Evolutionary conservation across 2,329 filamentous ascomycete species (phyloP), one percentile per base, ranked within the genome.

Genomic region (Fusarium buharicum): DNA sequence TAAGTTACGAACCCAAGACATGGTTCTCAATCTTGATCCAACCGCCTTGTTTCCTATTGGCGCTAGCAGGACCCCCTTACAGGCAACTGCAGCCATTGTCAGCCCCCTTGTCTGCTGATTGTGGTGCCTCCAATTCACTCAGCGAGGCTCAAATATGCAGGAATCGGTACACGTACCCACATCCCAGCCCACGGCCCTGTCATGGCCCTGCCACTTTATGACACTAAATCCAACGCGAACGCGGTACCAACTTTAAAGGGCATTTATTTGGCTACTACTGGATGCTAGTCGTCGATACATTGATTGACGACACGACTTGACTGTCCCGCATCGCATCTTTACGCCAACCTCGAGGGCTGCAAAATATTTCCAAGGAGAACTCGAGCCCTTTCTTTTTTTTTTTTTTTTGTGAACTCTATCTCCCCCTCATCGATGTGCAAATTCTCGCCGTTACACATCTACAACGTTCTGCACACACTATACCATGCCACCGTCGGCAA

Each of bases 401-500:
- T 16, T 46, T 24, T 34, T 31, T 40, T 45, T 6, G 16, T 27
- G 38, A 55, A 38, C 30, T 20, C 14, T 17, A 50, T 18, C 48
- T 37, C n/a, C 22, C 41, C 28, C 24, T 38, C 49, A 33, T 57
- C 50, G 24, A 31, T 10, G 43, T 30, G 44, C 37, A 12, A 17
- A 27, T 36, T 38, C 18, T 37, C 18, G 39, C 43, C 30, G 37
- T 51, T 44, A 36, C 40, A 55, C 49, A 36, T 30, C 41, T 57
- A 34, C 55, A 36, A 55, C 30, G 24, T 43, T 53, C 43, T 54
- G 41, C 55, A 47, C 37, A 49, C 20, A 53, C 34, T 14, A 37
- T 18, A 65, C 41, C 30, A 79, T 79, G 77, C 75, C 77, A 50
- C 66, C 73, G 20, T 76, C 76, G 49, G 71, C 73, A 40, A 78